Evolutionary conservation across 2,329 filamentous ascomycete genomes (phyloP), one percentile per base, ranked within the genome.

Genomic region (Sporothrix schenckii): DNA sequence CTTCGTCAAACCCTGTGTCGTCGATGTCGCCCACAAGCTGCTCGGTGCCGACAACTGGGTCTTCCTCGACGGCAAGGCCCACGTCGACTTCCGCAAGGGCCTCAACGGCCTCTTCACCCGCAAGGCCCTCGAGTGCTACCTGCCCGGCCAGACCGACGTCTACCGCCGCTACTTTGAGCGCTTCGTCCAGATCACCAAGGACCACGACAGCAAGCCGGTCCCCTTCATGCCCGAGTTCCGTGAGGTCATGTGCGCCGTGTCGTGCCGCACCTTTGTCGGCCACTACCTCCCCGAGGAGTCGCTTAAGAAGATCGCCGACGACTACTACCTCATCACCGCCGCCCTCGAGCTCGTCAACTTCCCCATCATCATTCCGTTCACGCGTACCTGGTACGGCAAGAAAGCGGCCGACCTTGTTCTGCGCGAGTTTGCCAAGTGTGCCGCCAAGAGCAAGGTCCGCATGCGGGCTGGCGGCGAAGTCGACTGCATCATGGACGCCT

Each of bases 341-440:
- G 95, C 95, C 27, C 88, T 98, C 75, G 95, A 99, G 81, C 87
- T 98, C 61, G 95, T 99, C 85, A 98, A 98, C 85, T 97, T 98
- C 84, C 94, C 95, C 72, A 91, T 98, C 81, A 97, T 98, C 79
- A 82, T 98, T 53, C 94, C 94, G 52, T 98, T 88, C 85, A 97
- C 94, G 79, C 94, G 93, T 84, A 93, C 93, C 5, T 98, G 93
- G 93, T 96, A 97, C 78, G 95, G 94, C 76, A 97, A 97, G 87
- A 96, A 94, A 83, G 93, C 93, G 41, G 90, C 94, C 71, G 92
- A 97, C 77, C 93, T 97, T 89, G 93, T 97, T 47, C 85, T 98
- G 74, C 87, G 86, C 65, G 94, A 97, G 79, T 98, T 98, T 78
- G 83, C 91, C 79, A 94, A 93, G 81, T 97, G 94, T 78, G 92